Conservation (phyloP, 2,329 filamentous ascomycete genomes). For the Lecanicillium sp. region DNA sequence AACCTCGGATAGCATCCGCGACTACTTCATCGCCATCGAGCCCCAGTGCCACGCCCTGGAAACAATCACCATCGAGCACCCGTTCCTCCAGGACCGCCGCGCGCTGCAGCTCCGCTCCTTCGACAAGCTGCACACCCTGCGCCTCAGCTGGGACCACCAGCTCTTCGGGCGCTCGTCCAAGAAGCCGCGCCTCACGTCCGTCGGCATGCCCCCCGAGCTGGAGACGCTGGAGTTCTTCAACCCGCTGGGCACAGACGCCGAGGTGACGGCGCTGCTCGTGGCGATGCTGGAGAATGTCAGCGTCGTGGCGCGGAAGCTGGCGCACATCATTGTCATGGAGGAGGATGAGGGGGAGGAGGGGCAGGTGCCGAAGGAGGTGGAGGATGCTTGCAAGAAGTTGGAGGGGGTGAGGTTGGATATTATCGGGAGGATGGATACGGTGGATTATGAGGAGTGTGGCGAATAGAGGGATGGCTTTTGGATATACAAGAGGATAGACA, state of each 20-base stretch:
- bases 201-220: conserved; percentile 40
- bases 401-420: conserved; percentile 28
- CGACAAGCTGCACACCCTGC: conserved; percentile 32
- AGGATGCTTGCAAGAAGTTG: conserved; percentile 30
- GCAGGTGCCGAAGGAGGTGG: conserved; percentile 27
- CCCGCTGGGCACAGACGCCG: conserved; percentile 39
- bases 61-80: conserved; percentile 39
- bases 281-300: conserved; percentile 34
- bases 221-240: conserved; percentile 42
- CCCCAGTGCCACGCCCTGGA: conserved; percentile 37
- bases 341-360: conserved; percentile 24
- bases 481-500: no score
- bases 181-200: conserved; percentile 39
- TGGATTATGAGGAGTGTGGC: conserved; percentile 7
- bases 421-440: conserved; percentile 23
- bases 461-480: conserved; percentile 5
- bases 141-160: conserved; percentile 42
- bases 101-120: conserved; percentile 41
- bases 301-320: conserved; percentile 32
- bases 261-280: conserved; percentile 39
- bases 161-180: conserved; percentile 40
- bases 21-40: conserved; percentile 40
- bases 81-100: conserved; percentile 33
- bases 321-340: conserved; percentile 31
- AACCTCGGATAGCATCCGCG: conserved; percentile 39